Evolutionary conservation across 306 rosid genomes (phyloP).

Genomic region (Acmispon strigosus): DNA sequence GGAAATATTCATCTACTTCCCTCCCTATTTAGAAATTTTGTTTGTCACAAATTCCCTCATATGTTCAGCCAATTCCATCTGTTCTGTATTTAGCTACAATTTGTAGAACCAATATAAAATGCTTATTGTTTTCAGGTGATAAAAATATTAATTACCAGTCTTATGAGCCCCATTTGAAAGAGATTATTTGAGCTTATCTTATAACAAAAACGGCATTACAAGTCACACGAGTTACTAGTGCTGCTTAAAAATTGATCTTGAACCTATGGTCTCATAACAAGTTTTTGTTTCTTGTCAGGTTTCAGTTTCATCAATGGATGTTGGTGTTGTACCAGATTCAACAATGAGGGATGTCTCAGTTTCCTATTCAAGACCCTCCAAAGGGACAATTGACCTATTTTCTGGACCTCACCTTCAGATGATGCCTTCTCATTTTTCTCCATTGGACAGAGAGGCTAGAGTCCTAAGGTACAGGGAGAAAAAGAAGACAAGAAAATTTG

Average conservation of each 20-base stretch:
- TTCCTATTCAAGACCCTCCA: conserved; percentile 56
- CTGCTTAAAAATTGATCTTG: neutral
- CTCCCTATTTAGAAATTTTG: neutral
- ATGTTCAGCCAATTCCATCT: neutral
- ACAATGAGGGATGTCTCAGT: conserved; percentile 52
- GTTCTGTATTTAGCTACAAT: neutral
- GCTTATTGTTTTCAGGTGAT: neutral
- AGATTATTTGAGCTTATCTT: no score
- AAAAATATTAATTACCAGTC: neutral
- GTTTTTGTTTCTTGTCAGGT: conserved; percentile 34
- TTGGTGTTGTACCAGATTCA: conserved; percentile 83
- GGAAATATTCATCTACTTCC: neutral
- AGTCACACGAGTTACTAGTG: neutral
- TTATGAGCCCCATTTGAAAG: no score
- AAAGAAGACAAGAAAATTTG: conserved; percentile 84
- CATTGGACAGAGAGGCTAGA: conserved; percentile 86
- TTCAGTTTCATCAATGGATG: conserved; percentile 78
- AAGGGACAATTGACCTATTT: conserved; percentile 81
- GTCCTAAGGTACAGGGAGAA: conserved; percentile 86
- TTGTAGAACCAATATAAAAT: neutral
- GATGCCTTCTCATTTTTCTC: conserved; percentile 56
- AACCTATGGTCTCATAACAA: neutral
- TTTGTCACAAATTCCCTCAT: neutral
- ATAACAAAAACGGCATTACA: no score
- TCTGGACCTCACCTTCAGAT: conserved; percentile 53